These are phyloP conservation scores for Umbelopsis sp. DNA, from an alignment of 371 early-diverging fungal species.

Conservation along the genomic window DNA sequence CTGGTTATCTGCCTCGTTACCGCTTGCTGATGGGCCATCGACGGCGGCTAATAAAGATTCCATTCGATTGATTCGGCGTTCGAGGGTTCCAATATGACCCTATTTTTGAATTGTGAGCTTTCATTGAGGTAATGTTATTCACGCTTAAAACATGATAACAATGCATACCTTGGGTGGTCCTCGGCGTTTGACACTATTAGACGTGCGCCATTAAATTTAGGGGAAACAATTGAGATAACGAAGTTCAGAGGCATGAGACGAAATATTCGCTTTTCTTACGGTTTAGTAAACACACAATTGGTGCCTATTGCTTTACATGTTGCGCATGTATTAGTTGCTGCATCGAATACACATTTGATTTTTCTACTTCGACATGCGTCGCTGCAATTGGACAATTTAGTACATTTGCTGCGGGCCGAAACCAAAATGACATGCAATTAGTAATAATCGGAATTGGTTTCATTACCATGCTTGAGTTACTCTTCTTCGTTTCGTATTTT, in stretches of 20 bases:
- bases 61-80: constrained; percentile 38
- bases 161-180: constrained; percentile 37
- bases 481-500: constrained; percentile 20
- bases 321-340: constrained; percentile 31
- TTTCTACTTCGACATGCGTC: constrained; percentile 43
- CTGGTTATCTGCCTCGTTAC: constrained; percentile 14
- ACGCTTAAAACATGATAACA: constrained; percentile 15
- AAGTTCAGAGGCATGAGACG: no score
- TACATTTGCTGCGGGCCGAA: no score
- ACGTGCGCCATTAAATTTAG: no score
- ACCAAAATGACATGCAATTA: not conserved
- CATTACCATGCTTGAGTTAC: constrained; percentile 33
- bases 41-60: constrained; percentile 24
- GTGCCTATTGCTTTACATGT: constrained; percentile 38
- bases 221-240: no score
- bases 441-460: not conserved
- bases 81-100: constrained; percentile 46
- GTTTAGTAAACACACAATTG: constrained; percentile 29
- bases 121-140: not conserved
- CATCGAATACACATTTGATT: constrained; percentile 34
- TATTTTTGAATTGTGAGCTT: not conserved
- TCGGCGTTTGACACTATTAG: constrained; percentile 30
- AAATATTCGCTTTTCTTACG: constrained; percentile 17
- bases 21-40: not conserved
- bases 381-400: constrained; percentile 19